Percentiles rank a stretch among this genome's conserved stretches.
These are phyloP conservation scores for Porphyridium purpureum DNA, from an alignment of 23 red algal genomes.

Conservation along the genomic window DNA sequence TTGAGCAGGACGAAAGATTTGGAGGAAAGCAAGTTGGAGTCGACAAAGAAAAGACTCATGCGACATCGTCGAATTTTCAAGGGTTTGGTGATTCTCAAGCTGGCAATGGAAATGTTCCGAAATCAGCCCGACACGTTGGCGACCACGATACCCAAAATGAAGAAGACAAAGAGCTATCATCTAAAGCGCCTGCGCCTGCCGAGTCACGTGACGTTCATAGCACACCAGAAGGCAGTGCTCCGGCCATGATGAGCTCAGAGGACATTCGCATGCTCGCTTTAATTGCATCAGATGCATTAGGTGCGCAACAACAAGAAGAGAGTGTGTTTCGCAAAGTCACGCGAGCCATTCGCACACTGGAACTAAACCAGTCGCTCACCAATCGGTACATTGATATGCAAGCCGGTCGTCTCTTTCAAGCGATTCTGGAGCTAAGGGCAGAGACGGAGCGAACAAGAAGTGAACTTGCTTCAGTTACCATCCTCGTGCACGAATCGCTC, in stretches of 20 bases:
- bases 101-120: too few relatives aligned
- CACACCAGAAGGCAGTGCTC: background rate
- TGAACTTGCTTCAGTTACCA: too few relatives aligned
- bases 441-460: too few relatives aligned
- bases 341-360: conserved; percentile 37
- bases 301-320: conserved; percentile 12
- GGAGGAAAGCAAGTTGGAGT: too few relatives aligned
- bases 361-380: conserved; percentile 67
- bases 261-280: conserved; percentile 19
- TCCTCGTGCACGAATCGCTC: too few relatives aligned
- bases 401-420: too few relatives aligned
- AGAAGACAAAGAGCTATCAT: background rate
- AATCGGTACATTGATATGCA: conserved; percentile 77
- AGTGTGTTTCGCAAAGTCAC: conserved; percentile 84
- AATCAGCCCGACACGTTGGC: background rate
- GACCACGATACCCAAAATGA: background rate
- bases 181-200: background rate
- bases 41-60: too few relatives aligned
- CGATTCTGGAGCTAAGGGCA: too few relatives aligned
- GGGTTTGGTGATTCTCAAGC: too few relatives aligned
- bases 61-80: too few relatives aligned
- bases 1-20: too few relatives aligned
- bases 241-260: conserved; percentile 14
- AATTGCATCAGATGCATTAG: conserved; percentile 19
- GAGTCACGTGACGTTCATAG: background rate